Conservation (phyloP, 2,329 filamentous ascomycete genomes). For the Ascochyta fabae region DNA sequence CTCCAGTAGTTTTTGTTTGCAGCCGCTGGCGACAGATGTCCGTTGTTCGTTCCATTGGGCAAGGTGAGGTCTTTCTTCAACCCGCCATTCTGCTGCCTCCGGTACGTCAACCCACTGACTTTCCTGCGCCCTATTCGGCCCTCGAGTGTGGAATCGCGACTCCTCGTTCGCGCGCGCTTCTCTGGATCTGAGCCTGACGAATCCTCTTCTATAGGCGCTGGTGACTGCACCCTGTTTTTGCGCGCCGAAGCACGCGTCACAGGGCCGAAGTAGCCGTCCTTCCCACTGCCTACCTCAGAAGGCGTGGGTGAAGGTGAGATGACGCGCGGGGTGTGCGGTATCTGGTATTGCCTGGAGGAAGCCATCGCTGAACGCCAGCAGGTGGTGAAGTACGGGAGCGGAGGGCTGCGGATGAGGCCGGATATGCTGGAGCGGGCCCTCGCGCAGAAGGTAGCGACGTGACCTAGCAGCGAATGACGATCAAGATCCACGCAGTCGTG, state of each 20-base stretch:
- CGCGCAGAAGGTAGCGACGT: slow-evolving; percentile 37
- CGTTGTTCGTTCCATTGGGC: slow-evolving; percentile 60
- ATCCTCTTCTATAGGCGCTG: slow-evolving; percentile 68
- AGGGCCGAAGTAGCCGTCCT: slow-evolving; percentile 72
- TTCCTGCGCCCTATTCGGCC: slow-evolving; percentile 50
- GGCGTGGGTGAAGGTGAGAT: slow-evolving; percentile 81
- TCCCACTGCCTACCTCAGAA: slow-evolving; percentile 53
- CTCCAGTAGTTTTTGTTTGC: slow-evolving; percentile 78
- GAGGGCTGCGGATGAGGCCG: slow-evolving; percentile 63
- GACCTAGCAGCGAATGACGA: slow-evolving; percentile 25
- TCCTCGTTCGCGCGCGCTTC: slow-evolving; percentile 70
- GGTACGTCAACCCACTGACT: slow-evolving; percentile 60
- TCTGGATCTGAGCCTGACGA: slow-evolving; percentile 62
- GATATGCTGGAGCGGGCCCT: slow-evolving; percentile 52
- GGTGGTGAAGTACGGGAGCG: slow-evolving; percentile 64
- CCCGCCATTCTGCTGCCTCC: slow-evolving; percentile 47
- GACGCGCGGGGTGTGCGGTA: slow-evolving; percentile 83
- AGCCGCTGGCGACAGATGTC: slow-evolving; percentile 71
- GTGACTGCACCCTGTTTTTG: slow-evolving; percentile 64
- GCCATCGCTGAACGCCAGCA: slow-evolving; percentile 50
- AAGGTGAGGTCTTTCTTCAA: slow-evolving; percentile 51
- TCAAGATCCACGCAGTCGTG: slow-evolving; percentile 9
- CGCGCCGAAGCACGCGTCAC: slow-evolving; percentile 77
- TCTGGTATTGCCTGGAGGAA: slow-evolving; percentile 59
- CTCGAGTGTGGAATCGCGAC: slow-evolving; percentile 68